Conservation (phyloP, 2,329 filamentous ascomycete species). For the Endothia cerciana region DNA sequence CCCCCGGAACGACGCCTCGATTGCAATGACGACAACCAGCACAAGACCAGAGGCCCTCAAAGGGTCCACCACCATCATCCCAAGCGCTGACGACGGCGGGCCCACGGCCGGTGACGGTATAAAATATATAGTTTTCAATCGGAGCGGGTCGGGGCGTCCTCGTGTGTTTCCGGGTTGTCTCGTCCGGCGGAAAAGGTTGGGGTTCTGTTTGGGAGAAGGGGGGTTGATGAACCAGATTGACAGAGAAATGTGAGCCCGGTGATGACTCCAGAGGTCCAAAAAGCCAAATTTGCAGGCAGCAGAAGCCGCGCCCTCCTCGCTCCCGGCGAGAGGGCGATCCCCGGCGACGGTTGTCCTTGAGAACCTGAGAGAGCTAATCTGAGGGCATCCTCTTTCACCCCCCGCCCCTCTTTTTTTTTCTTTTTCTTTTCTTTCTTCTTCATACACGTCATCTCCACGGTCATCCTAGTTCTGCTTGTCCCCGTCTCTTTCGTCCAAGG, state of each 20-base stretch:
- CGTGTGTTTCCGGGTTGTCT: not conserved
- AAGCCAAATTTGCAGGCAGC: conserved; percentile 49
- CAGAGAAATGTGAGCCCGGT: conserved; percentile 36
- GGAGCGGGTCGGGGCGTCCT: conserved; percentile 36
- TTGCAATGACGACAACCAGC: conserved; percentile 34
- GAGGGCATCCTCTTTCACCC: conserved; percentile 36
- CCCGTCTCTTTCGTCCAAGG: not conserved
- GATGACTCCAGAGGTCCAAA: conserved; percentile 43
- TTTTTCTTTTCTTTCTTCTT: not conserved
- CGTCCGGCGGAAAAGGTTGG: conserved; percentile 1
- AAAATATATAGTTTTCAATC: conserved; percentile 46
- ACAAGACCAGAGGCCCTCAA: conserved; percentile 19
- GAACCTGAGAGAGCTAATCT: conserved; percentile 49
- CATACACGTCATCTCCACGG: too few species aligned
- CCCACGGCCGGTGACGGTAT: conserved; percentile 34
- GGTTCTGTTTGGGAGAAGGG: conserved; percentile 9
- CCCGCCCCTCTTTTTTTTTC: not conserved
- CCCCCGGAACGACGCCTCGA: conserved; percentile 16
- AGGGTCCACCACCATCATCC: not conserved
- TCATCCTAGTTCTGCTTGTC: not conserved
- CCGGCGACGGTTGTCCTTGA: conserved; percentile 41
- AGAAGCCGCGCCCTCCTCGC: conserved; percentile 31
- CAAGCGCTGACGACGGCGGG: not conserved
- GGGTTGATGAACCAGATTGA: not conserved
- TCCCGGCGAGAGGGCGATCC: conserved; percentile 20